Base-by-base conservation (phyloP, 176 grass and related monocot species). In the Metroxylon sagu region DNA sequence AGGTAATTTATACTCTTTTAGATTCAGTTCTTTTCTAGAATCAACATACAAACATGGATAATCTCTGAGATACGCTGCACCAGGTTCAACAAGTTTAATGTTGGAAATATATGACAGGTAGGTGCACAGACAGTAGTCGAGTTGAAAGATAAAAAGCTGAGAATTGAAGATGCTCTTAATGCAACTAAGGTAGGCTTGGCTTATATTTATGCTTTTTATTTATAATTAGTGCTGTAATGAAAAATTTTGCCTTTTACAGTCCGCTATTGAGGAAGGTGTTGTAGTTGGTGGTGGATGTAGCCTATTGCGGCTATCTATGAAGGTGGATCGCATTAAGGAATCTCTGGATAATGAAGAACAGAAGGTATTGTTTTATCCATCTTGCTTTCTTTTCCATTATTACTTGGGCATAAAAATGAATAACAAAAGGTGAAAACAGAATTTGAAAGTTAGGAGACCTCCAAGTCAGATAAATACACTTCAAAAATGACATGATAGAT, bases 191-290 rank as follows among this genome's bases (percentile, higher is more conserved):
- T 96, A 84, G 5, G 64, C 35, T 16, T 28, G 49, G 8, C 35
- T 43, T 43, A 43, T 43, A 7, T 43, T 43, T 7, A 14, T 43
- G 35, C 8, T 43, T 43, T 39, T 2, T 43, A 10, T 43, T 14
- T 7, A 10, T 43, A 43, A 43, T 43, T 43, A 14, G 8, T 14
- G 35, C 0, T 43, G 35, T 43, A 43, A 43, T 43, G 35, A 43
- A 14, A 35, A 14, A 14, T 43, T 43, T 43, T 43, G 8, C 35
- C 35, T 74, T 66, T 72, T 63, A 71, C 66, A 96, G 91, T 83
- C 91, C 77, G 83, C 86, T 84, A 85, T 96, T 72, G 91, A 96
- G 60, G 91, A 90, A 82, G 91, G 91, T 70, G 83, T 96, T 77
- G 91, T 90, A 66, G 78, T 96, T 77, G 91, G 91, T 15, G 91